These are phyloP conservation scores for Adenanthera pavonina DNA, from an alignment of 306 rosid genomes.

Conservation along the genomic window DNA sequence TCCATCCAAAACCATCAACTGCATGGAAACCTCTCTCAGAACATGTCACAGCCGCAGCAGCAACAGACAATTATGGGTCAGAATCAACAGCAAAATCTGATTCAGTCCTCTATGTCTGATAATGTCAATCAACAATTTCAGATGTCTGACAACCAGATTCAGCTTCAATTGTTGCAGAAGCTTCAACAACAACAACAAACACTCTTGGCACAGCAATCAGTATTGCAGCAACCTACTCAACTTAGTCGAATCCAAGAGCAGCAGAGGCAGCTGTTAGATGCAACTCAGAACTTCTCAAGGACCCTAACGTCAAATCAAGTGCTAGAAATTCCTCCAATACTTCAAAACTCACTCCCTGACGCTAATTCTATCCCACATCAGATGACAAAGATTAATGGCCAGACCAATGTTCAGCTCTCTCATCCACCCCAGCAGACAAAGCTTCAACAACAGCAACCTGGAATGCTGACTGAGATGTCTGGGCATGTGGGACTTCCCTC, in stretches of 20 bases:
- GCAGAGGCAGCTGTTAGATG: constrained; percentile 72
- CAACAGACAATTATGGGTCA: constrained; percentile 65
- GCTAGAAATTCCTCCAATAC: constrained; percentile 58
- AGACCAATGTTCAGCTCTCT: constrained; percentile 53
- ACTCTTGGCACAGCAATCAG: constrained; percentile 70
- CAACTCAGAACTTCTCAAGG: constrained; percentile 65
- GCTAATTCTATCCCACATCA: constrained; percentile 57
- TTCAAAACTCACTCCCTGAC: constrained; percentile 53
- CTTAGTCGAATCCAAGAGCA: constrained; percentile 72
- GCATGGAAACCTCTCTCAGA: constrained; percentile 69
- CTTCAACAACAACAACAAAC: constrained; percentile 74
- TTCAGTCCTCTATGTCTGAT: constrained; percentile 60
- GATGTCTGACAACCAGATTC: constrained; percentile 76
- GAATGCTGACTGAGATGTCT: constrained; percentile 58
- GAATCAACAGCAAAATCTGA: constrained; percentile 67
- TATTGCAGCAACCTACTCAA: constrained; percentile 67
- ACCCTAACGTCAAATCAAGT: constrained; percentile 57
- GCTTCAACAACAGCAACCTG: constrained; percentile 72
- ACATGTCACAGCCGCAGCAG: constrained; percentile 55
- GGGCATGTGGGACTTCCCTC: constrained; percentile 57
- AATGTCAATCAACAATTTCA: constrained; percentile 70
- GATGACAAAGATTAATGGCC: constrained; percentile 56
- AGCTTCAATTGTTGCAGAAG: constrained; percentile 75
- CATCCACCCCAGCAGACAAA: constrained; percentile 67
- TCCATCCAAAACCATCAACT: constrained; percentile 67